phyloP scores from a whole-genome alignment of 768 basidiomycete species.

The Holtermannia corniformis region DNA sequence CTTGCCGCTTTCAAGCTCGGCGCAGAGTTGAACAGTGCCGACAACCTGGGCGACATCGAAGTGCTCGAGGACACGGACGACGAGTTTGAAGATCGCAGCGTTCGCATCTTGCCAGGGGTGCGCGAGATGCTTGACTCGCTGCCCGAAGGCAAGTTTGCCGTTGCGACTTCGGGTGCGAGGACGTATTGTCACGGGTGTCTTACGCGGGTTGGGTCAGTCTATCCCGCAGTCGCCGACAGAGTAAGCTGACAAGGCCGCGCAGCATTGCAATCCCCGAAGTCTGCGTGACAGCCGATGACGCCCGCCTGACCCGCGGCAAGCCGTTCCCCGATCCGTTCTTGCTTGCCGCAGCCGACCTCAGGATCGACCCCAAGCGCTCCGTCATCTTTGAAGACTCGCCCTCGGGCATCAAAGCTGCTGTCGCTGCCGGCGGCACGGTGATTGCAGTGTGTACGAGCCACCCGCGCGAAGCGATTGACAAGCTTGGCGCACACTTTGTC shows the following conservation, averaged over 20 bases:
- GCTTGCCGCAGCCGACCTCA: conserved; percentile 41
- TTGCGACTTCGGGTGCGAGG: conserved; percentile 65
- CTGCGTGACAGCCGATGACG: conserved; percentile 68
- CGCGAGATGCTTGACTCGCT: conserved; percentile 56
- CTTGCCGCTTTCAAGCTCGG: conserved; percentile 11
- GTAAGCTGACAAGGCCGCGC: neutral
- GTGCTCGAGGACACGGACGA: too few species aligned
- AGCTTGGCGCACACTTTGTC: conserved; percentile 22
- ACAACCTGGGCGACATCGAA: conserved; percentile 1
- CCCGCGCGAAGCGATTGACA: conserved; percentile 22
- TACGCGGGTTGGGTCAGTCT: conserved; percentile 3
- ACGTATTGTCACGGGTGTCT: conserved; percentile 50
- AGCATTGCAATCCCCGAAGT: conserved; percentile 59
- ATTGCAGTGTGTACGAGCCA: conserved; percentile 43
- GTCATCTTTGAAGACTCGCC: conserved; percentile 43
- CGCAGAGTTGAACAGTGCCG: neutral
- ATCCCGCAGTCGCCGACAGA: conserved; percentile 30
- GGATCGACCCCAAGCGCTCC: conserved; percentile 45
- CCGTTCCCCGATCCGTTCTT: conserved; percentile 42
- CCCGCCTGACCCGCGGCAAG: conserved; percentile 52
- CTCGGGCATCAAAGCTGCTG: conserved; percentile 42
- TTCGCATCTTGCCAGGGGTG: conserved; percentile 64
- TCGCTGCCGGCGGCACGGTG: conserved; percentile 35
- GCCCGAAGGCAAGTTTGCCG: conserved; percentile 58
- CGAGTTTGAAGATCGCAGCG: conserved; percentile 32